Conservation (phyloP, 352 stramenopile genomes). For the Phytophthora ohioensis region DNA sequence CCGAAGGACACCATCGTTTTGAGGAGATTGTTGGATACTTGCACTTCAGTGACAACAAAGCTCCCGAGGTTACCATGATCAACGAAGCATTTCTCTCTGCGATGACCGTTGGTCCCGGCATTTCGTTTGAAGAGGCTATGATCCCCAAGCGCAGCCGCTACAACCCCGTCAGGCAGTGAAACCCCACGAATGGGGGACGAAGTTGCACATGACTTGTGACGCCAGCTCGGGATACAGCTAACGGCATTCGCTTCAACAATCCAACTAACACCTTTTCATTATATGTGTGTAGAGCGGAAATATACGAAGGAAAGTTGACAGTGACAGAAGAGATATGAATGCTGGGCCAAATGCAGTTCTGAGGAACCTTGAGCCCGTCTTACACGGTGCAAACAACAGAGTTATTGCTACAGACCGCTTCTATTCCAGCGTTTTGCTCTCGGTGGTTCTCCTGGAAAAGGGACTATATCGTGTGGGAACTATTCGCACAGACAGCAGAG, state of each 20-base stretch:
- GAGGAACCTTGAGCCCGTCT: neutral
- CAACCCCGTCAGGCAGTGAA: neutral
- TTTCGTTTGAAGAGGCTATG: conserved; percentile 3
- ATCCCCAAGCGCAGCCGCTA: neutral
- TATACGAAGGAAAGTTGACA: neutral
- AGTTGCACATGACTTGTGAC: conserved; percentile 5
- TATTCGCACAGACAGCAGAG: neutral
- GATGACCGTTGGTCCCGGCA: neutral
- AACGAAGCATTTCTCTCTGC: neutral
- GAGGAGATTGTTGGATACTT: neutral
- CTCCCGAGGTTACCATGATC: neutral
- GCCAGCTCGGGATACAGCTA: neutral
- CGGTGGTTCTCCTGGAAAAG: neutral
- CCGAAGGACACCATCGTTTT: neutral
- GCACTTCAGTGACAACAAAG: conserved; percentile 2
- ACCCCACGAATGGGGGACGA: conserved; percentile 1
- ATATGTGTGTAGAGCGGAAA: neutral
- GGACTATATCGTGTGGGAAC: neutral
- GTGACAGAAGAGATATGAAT: neutral
- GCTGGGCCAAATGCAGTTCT: neutral
- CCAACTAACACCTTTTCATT: neutral
- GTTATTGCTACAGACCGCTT: conserved; percentile 2
- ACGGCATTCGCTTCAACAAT: neutral
- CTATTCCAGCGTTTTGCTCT: neutral
- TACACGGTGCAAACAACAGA: neutral